phyloP scores from a whole-genome alignment of 2,329 filamentous ascomycete genomes.

The Aspergillus neoniger region DNA sequence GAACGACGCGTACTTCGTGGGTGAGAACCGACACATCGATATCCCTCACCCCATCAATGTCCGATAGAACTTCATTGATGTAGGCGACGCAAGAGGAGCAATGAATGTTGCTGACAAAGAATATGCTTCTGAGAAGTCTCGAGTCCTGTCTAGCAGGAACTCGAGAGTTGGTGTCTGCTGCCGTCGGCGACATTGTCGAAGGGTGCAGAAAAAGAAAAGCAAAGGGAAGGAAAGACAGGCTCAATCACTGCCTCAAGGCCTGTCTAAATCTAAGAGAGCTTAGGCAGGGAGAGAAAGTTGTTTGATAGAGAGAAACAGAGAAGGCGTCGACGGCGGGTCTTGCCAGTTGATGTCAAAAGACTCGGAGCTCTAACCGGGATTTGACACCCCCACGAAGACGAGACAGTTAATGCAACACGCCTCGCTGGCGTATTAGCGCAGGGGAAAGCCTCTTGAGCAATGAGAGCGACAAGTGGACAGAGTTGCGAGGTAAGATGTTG shows the following conservation, averaged over 20 bases:
- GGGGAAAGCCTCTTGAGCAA: neutral
- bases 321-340: neutral
- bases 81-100: conserved; percentile 52
- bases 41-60: conserved; percentile 35
- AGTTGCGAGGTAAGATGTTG: neutral
- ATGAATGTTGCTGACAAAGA: conserved; percentile 52
- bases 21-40: conserved; percentile 48
- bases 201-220: neutral
- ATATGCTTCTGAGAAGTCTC: conserved; percentile 29
- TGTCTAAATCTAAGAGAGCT: too few relatives aligned
- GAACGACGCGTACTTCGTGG: conserved; percentile 46
- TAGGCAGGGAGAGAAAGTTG: too few relatives aligned
- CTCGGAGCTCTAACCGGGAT: neutral
- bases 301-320: too few relatives aligned
- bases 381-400: neutral
- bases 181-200: conserved; percentile 22
- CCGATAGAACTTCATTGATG: conserved; percentile 46
- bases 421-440: too few relatives aligned
- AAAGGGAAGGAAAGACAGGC: too few relatives aligned
- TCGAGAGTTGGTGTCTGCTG: conserved; percentile 4
- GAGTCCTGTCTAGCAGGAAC: conserved; percentile 17
- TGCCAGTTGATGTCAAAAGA: neutral
- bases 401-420: neutral
- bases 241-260: neutral
- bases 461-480: neutral